Evolutionary conservation across 2,329 filamentous ascomycete genomes (phyloP).

Genomic region (Ceratocystis variospora): DNA sequence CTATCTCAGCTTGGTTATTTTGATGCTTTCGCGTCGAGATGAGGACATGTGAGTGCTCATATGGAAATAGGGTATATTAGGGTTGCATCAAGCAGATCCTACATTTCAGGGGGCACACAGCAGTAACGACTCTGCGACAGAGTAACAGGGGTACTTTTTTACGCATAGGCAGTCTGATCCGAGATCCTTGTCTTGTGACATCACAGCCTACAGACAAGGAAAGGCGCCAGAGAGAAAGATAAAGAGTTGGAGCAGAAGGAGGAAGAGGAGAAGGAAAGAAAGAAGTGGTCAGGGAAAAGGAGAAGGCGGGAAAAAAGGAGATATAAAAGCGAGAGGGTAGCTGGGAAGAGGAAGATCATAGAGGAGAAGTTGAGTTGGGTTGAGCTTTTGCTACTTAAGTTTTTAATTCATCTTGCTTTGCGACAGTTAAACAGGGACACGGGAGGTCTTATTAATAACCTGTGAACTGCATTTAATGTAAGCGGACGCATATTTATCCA

Average conservation of each 20-base stretch:
- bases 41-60: not conserved
- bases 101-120: not conserved
- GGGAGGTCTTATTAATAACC: not conserved
- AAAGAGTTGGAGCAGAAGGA: not conserved
- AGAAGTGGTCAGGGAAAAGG: not conserved
- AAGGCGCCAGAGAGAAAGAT: not conserved
- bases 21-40: not conserved
- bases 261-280: not conserved
- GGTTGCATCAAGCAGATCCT: not conserved
- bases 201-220: not conserved
- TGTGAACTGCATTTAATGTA: not conserved
- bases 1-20: not conserved
- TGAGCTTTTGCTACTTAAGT: not conserved
- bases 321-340: not conserved
- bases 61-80: not conserved
- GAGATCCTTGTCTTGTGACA: slow-evolving; percentile 1
- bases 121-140: not conserved
- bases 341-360: not conserved
- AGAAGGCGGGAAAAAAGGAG: not conserved
- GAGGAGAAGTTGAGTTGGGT: not conserved
- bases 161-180: not conserved
- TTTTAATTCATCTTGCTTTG: not conserved
- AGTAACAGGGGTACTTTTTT: not conserved
- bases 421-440: not conserved
- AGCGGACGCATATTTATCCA: not conserved